A percentile compares a stretch with the other conserved stretches of the same genome.
Evolutionary conservation across 495 filamentous ascomycete species (phyloP).

Genomic region (Podospora bellae-mahoneyi): DNA sequence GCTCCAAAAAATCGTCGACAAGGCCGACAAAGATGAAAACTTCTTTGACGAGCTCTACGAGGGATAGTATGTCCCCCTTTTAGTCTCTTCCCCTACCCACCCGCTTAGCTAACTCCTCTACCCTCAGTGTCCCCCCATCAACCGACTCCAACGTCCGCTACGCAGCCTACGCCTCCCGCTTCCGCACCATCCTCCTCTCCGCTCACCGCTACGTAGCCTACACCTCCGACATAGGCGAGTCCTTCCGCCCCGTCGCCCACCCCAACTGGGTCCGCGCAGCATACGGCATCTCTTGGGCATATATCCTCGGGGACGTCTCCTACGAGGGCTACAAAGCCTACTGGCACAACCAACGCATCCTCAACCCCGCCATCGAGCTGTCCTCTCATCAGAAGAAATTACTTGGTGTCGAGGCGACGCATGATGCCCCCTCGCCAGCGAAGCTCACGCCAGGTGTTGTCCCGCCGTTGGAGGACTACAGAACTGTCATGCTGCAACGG

Average conservation of each 20-base stretch:
- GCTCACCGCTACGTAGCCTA: constrained; percentile 97
- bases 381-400: constrained; percentile 39
- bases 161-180: constrained; percentile 82
- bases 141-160: constrained; percentile 85
- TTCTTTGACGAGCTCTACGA: constrained; percentile 75
- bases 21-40: constrained; percentile 66
- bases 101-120: constrained; percentile 6
- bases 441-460: constrained; percentile 43
- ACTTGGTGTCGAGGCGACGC: constrained; percentile 31
- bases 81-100: background rate
- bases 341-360: constrained; percentile 64
- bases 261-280: constrained; percentile 74
- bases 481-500: constrained; percentile 85
- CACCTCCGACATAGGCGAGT: constrained; percentile 95
- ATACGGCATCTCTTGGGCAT: constrained; percentile 90
- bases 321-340: constrained; percentile 97
- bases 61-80: constrained; percentile 63
- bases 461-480: constrained; percentile 83
- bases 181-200: constrained; percentile 83
- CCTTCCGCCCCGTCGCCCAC: constrained; percentile 89
- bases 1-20: constrained; percentile 66
- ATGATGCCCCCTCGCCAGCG: background rate
- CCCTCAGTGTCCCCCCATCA: constrained; percentile 64
- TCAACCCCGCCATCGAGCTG: constrained; percentile 49
- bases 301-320: constrained; percentile 83